phyloP scores from a whole-genome alignment of 108 stramenopile genomes.

The Stephanodiscus triporus region DNA sequence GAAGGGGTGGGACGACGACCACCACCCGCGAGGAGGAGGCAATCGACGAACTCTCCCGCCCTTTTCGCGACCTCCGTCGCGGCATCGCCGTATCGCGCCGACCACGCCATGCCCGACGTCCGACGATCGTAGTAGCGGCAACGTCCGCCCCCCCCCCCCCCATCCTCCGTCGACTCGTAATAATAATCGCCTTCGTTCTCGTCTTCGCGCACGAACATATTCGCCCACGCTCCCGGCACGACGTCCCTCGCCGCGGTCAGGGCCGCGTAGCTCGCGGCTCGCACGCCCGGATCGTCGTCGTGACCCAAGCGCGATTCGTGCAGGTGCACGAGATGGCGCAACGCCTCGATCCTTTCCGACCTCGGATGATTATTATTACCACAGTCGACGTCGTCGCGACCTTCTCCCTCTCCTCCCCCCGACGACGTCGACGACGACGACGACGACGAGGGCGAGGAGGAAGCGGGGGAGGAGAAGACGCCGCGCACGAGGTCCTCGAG shows the following conservation, averaged over 20 bases:
- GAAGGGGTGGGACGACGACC: background rate
- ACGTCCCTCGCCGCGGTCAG: constrained; percentile 22
- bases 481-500: constrained; percentile 50
- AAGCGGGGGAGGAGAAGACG: background rate
- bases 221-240: constrained; percentile 50
- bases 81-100: constrained; percentile 32
- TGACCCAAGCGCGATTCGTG: constrained; percentile 46
- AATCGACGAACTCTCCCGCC: constrained; percentile 25
- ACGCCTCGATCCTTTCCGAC: constrained; percentile 42
- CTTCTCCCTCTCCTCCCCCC: background rate
- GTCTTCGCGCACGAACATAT: constrained; percentile 14
- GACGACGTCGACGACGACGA: no score
- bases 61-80: constrained; percentile 29
- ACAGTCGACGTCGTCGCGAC: background rate
- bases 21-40: constrained; percentile 6
- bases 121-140: constrained; percentile 10
- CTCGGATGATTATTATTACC: constrained; percentile 29
- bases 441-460: no score
- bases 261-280: constrained; percentile 33
- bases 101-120: constrained; percentile 47
- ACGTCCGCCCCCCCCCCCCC: background rate
- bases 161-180: no score
- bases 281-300: constrained; percentile 37
- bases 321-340: constrained; percentile 37
- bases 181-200: background rate